Evolutionary conservation across 345 rosid genomes (phyloP).

Genomic region (Eucalyptus regnans): DNA sequence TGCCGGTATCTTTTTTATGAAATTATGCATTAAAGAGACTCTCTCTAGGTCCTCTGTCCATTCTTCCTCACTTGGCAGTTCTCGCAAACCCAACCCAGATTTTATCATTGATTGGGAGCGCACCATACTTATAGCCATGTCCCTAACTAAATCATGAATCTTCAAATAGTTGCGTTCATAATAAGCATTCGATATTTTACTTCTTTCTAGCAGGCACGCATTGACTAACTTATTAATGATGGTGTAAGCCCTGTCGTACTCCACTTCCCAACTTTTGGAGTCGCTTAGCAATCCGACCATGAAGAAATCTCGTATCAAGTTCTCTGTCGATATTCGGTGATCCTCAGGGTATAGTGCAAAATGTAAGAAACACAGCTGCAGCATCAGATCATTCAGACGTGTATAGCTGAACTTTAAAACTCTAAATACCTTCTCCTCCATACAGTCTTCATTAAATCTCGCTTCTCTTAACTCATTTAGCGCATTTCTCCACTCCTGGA

Average conservation of each 20-base stretch:
- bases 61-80: neutral
- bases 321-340: neutral
- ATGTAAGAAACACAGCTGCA: neutral
- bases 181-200: neutral
- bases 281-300: neutral
- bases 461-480: neutral
- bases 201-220: neutral
- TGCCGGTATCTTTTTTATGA: neutral
- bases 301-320: neutral
- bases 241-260: neutral
- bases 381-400: neutral
- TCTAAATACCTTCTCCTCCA: neutral
- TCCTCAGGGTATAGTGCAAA: slow-evolving; percentile 4
- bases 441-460: neutral
- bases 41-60: neutral
- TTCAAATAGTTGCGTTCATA: neutral
- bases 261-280: neutral
- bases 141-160: slow-evolving; percentile 8
- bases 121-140: neutral
- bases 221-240: neutral
- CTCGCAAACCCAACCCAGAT: neutral
- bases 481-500: slow-evolving; percentile 2
- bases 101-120: neutral
- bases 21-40: neutral
- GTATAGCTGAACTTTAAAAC: slow-evolving; percentile 1